Evolutionary conservation across 371 early-diverging fungal species (phyloP).

Genomic region (Funneliformis caledonium): DNA sequence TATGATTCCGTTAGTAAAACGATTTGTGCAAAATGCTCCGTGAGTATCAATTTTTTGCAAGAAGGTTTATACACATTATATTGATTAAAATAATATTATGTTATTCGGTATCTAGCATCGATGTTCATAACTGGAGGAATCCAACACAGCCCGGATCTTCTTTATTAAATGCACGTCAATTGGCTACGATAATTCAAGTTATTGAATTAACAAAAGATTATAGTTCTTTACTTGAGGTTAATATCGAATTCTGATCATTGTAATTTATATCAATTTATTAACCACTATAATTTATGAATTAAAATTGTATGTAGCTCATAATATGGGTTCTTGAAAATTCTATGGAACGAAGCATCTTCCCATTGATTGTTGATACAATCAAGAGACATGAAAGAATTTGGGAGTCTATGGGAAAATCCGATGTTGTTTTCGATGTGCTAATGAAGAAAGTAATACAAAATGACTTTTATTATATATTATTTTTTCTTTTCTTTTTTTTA

Average conservation of each 20-base stretch:
- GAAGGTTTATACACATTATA: neutral
- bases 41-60: conserved; percentile 1
- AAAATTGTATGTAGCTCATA: conserved; percentile 48
- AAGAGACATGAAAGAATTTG: conserved; percentile 63
- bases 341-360: conserved; percentile 54
- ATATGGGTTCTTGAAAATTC: conserved; percentile 73
- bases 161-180: conserved; percentile 74
- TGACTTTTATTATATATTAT: neutral
- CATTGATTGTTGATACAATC: conserved; percentile 60
- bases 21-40: conserved; percentile 37
- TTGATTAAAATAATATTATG: neutral
- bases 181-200: conserved; percentile 61
- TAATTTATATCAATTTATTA: neutral
- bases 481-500: too few species aligned
- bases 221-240: conserved; percentile 55
- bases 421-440: conserved; percentile 47
- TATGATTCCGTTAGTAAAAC: conserved; percentile 16
- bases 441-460: conserved; percentile 39
- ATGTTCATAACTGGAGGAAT: conserved; percentile 82
- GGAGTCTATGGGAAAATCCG: conserved; percentile 56
- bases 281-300: conserved; percentile 12
- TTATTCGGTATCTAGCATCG: conserved; percentile 49
- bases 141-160: conserved; percentile 81
- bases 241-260: neutral
- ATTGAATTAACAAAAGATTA: conserved; percentile 65